phyloP scores from a whole-genome alignment of 805 yeast species.

The Myxozyma sirexii region DNA sequence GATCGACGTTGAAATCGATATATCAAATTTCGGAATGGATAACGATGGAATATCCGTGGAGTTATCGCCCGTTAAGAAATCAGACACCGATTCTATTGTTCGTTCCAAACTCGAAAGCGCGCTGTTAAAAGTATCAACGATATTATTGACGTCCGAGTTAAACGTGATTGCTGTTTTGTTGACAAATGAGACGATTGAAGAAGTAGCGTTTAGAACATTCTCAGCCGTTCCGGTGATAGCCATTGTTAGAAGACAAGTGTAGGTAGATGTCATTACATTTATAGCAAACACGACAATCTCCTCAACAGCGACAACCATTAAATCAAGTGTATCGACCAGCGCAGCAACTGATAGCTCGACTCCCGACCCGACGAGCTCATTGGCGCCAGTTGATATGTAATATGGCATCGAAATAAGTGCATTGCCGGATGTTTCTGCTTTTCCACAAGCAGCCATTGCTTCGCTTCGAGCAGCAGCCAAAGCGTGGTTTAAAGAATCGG shows the following conservation, averaged over 20 bases:
- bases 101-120: constrained; percentile 59
- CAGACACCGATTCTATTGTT: constrained; percentile 56
- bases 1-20: constrained; percentile 68
- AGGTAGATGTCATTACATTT: constrained; percentile 81
- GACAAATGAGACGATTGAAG: constrained; percentile 59
- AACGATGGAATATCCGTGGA: constrained; percentile 44
- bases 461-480: constrained; percentile 47
- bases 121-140: constrained; percentile 61
- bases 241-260: constrained; percentile 77
- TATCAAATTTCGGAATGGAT: constrained; percentile 53
- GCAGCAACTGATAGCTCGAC: constrained; percentile 55
- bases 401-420: constrained; percentile 54
- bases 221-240: constrained; percentile 72
- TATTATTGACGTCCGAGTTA: constrained; percentile 66
- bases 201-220: constrained; percentile 74
- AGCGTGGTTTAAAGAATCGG: constrained; percentile 49
- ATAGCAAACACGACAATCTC: constrained; percentile 63
- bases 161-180: constrained; percentile 59
- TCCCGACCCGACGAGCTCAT: constrained; percentile 52
- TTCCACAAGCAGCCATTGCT: constrained; percentile 51
- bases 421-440: constrained; percentile 48
- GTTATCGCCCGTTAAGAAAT: constrained; percentile 55
- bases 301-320: constrained; percentile 60
- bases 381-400: constrained; percentile 58
- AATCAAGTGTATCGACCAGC: constrained; percentile 48